Evolutionary conservation across 805 yeast genomes (phyloP), one percentile per base, ranked within the genome.

Genomic region (Ogataea naganishii): DNA sequence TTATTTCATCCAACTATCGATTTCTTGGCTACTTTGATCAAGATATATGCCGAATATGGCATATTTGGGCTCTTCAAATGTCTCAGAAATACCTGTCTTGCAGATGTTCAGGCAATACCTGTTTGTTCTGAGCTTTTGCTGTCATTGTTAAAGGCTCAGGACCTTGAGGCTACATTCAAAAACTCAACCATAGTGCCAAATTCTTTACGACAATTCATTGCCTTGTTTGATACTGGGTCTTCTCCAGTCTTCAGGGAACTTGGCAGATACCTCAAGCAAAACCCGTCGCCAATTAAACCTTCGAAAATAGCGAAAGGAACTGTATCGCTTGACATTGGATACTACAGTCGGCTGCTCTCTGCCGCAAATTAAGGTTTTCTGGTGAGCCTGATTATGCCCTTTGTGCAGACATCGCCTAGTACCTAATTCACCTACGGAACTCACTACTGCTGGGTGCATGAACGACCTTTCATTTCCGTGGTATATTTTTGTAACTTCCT

Each of bases 11-110:
- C 31, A 14, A 43, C 37, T 21, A 21, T 41, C n/a, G 47, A 43
- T 19, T 39, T 41, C 10, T 18, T 47, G 12, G 24, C 36, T 20
- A 39, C 39, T 7, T 42, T 36, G 24, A 24, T 49, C 20, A 22
- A 39, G 18, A 45, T 49, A 12, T 52, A 51, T 33, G 44, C 45
- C 26, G 57, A 61, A 24, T 56, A 59, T 38, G 69, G 68, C 0
- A 33, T 65, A 7, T 59, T 55, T 30, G 57, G 59, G 32, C 35
- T 69, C n/a, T 41, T 69, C 26, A 59, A 58, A 33, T 58, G 58
- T 27, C 35, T 55, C 8, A 40, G 44, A 10, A 42, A 43, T 12
- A 33, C 57, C 7, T 56, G 67, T 17, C 30, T 43, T 7, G 48
- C 44, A 12, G 64, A 61, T 35, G 32, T 65, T 26, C 38, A 37